Evolutionary conservation across 495 filamentous ascomycete genomes (phyloP), one percentile per base, ranked within the genome.

Genomic region (Aspergillus leporis): DNA sequence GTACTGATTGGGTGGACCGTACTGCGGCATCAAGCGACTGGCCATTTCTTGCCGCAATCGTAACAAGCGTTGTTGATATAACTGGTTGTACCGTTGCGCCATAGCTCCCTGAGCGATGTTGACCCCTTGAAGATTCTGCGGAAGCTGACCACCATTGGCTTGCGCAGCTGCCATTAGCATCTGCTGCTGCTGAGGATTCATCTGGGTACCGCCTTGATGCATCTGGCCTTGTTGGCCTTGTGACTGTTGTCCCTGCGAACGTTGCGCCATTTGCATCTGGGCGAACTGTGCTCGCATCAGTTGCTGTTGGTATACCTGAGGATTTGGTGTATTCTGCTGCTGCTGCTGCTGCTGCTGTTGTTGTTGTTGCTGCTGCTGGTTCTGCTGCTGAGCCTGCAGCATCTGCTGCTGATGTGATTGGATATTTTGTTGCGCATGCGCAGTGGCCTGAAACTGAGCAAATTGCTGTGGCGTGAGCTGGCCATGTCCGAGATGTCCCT

Each of bases 361-460:
- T 25, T 73, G 64, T 53, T 65, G 68, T 48, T 74, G 72, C 58
- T 69, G 66, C 61, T 77, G 74, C 8, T 71, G 74, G 16, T 70
- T 66, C 28, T 70, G 62, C 41, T 74, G 73, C 49, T 76, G 68
- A 36, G 65, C 70, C 25, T 74, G 77, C 48, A 76, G 49, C 59
- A 62, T 72, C 61, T 76, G 75, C 49, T 78, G 75, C 25, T 83
- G 77, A 59, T 76, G 74, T 4, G 71, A 69, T 49, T 77, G 76
- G 41, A 82, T 77, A 21, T 83, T 83, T 48, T 85, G 85, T 63
- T 86, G 83, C 16, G 79, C 76, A 16, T 80, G 80, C 28, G 72
- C 72, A 48, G 70, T 74, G 22, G 78, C 76, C 40, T 78, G 74
- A 51, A 78, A 47, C 28, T 78, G 74, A 51, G 77, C 74, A 55